phyloP scores from a whole-genome alignment of 2,329 filamentous ascomycete species.

The Paecilomyces fulvus region DNA sequence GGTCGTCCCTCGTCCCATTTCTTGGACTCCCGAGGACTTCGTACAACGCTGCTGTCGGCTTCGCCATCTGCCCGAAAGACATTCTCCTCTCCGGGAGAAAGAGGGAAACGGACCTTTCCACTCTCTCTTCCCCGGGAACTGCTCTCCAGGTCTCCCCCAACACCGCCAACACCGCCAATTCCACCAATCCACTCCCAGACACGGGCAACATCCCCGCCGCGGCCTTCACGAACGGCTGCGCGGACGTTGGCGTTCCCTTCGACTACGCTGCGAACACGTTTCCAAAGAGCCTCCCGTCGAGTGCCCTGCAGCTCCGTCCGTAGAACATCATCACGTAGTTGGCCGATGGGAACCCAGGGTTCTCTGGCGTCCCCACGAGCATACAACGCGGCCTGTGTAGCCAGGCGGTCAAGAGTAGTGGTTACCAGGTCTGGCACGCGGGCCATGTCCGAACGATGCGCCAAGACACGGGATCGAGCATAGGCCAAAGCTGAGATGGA shows the following conservation, averaged over 20 bases:
- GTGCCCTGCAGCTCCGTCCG: constrained; percentile 68
- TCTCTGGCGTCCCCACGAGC: constrained; percentile 59
- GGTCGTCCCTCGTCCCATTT: constrained; percentile 36
- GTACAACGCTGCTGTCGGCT: constrained; percentile 10
- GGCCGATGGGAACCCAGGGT: constrained; percentile 75
- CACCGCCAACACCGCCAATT: constrained; percentile 43
- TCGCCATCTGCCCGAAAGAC: constrained; percentile 9
- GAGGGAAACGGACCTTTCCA: constrained; percentile 19
- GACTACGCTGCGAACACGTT: constrained; percentile 70
- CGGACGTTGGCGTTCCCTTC: constrained; percentile 92
- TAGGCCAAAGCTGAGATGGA: constrained; percentile 50
- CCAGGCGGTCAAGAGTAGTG: constrained; percentile 73
- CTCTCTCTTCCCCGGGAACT: constrained; percentile 14
- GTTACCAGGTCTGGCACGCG: constrained; percentile 77
- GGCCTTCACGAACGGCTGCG: constrained; percentile 58
- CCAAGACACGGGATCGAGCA: constrained; percentile 54
- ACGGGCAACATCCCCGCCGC: constrained; percentile 49
- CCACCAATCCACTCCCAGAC: constrained; percentile 64
- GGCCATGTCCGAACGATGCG: constrained; percentile 56
- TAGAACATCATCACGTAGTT: constrained; percentile 84
- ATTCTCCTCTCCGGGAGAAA: constrained; percentile 13
- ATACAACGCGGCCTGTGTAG: constrained; percentile 74
- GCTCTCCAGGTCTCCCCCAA: constrained; percentile 29
- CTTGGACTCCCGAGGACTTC: constrained; percentile 20
- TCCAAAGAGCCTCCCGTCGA: constrained; percentile 75